Evolutionary conservation across 371 early-diverging fungal genomes (phyloP).

Genomic region (Mortierella sp.): DNA sequence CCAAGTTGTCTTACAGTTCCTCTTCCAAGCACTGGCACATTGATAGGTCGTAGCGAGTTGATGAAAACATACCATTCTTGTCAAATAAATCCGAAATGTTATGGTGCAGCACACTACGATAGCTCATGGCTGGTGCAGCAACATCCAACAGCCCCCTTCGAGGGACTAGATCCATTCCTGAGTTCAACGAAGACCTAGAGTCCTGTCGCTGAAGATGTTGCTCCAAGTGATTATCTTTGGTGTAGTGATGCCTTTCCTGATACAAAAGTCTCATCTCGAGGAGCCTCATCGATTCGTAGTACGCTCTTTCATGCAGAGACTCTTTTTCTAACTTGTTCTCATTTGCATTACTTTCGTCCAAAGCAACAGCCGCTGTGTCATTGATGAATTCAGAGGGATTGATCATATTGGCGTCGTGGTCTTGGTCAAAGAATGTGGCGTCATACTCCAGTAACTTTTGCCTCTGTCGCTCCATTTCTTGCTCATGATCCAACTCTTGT

Average conservation of each 20-base stretch:
- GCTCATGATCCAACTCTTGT: conserved; percentile 14
- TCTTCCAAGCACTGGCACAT: too few relatives aligned
- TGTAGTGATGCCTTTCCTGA: conserved; percentile 12
- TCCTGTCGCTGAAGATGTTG: conserved; percentile 10
- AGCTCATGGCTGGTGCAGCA: background rate
- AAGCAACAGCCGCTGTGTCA: background rate
- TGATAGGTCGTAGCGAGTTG: background rate
- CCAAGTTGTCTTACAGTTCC: too few relatives aligned
- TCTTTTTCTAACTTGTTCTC: conserved; percentile 1
- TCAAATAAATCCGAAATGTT: conserved; percentile 10
- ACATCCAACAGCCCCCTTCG: background rate
- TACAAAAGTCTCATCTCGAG: conserved; percentile 12
- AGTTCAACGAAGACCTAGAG: background rate
- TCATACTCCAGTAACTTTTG: conserved; percentile 10
- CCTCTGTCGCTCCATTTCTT: conserved; percentile 7
- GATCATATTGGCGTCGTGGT: background rate
- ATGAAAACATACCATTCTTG: background rate
- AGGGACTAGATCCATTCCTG: conserved; percentile 6
- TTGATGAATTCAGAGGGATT: background rate
- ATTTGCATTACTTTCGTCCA: background rate
- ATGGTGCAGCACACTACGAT: background rate
- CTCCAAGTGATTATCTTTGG: conserved; percentile 8
- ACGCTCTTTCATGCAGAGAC: conserved; percentile 6
- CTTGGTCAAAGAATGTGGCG: conserved; percentile 9
- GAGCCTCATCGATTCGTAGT: conserved; percentile 6